Base-by-base conservation (phyloP, 2,329 filamentous ascomycete genomes). In the Xylaria digitata region DNA sequence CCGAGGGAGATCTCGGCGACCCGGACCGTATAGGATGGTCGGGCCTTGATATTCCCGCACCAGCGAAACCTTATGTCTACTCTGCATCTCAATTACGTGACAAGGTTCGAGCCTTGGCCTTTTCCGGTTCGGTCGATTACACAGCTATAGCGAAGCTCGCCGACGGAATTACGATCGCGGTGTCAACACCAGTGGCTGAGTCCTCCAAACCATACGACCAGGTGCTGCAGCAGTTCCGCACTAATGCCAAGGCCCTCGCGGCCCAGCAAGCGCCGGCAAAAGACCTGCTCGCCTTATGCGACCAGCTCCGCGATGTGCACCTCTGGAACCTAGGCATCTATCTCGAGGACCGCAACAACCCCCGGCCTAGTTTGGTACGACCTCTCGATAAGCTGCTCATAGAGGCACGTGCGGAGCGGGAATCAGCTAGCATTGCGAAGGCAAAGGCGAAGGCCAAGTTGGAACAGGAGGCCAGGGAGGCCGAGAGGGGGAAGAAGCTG, bases 301-400 rank as follows among this genome's bases (percentile, higher is more conserved):
- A 69, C 57, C 50, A 65, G 11, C 53, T 69, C 53, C 67, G 60
- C 26, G 67, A 67, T 40, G 62, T 69, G 42, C 50, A 69, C 30
- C 60, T 66, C 53, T 63, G 45, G 60, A 61, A 67, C 32, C 45
- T 69, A 4, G 60, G 67, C 7, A 61, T 69, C 11, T 67, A 67
- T 58, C 67, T 67, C 45, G 63, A 69, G 57, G 67, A 69, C 26
- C 59, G 63, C 34, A 54, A 63, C 17, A 26, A 52, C 21, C 30
- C 55, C 37, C 40, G 60, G 26, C 63, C 55, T 56, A 49, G 63
- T 63, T 15, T 63, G 46, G 55, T 69, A 57, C 55, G 63, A 42
- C 67, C 63, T 30, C 57, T 63, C 57, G 58, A 62, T 17, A 64
- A 52, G 32, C 59, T 45, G 19, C 57, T 68, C 19, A 56, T 61